Evolutionary conservation across 805 yeast genomes (phyloP), one percentile per base, ranked within the genome.

Genomic region (Ogataea methanolica): DNA sequence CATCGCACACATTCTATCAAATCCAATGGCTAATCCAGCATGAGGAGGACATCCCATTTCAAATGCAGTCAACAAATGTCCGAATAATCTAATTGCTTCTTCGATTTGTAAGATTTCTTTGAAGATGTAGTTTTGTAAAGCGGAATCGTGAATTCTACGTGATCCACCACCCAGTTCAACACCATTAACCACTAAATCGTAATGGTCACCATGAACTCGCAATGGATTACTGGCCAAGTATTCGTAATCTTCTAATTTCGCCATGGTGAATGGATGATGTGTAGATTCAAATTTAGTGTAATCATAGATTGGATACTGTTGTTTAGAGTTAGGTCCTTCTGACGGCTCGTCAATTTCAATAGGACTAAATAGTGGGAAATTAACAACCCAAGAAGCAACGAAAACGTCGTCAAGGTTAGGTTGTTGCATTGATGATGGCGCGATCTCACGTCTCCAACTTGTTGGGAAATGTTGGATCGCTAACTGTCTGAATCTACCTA

Each of bases 261-360:
- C 86, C 98, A 94, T 94, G 0, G 99, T 94, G 69, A 94, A 94
- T 5, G 99, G 99, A 63, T 94, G 99, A 62, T 94, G 99, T 0
- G 97, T 91, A 0, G 98, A 79, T 36, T 76, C 80, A 42, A 73
- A 74, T 9, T 62, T 56, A 1, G 56, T 45, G 36, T 52, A 62
- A 57, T 80, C 76, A 61, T 89, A 92, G 1, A 42, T 53, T 2
- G 97, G 97, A 56, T 79, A 88, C 2, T 65, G 73, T 8, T 42
- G 41, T 11, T 44, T 22, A 5, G 34, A 15, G 12, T 54, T 54
- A 15, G 51, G 47, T 5, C 48, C 48, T 4, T 44, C 41, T 1
- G 56, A 38, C 5, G 35, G 11, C 15, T 17, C 1, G 8, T 55
- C 60, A 0, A 56, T 42, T 52, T 84, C 91, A 5, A 67, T 60